These are phyloP conservation scores for Globisporangium alternatum DNA, from an alignment of 352 stramenopile species.

Conservation along the genomic window DNA sequence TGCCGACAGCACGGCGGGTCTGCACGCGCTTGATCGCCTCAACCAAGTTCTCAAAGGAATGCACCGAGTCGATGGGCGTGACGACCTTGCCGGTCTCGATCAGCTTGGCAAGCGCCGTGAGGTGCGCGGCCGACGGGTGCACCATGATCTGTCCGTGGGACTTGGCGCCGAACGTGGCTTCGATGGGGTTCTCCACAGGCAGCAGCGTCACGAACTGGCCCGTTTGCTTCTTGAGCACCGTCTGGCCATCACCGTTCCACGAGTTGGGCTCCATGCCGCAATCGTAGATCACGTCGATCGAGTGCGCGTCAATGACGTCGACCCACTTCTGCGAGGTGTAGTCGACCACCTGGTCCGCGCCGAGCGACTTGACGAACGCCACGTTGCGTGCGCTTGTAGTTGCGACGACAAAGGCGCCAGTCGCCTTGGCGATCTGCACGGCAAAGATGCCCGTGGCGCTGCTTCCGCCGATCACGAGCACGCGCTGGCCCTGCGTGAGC, in stretches of 20 bases:
- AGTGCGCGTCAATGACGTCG: constrained; percentile 31
- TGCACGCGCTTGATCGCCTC: constrained; percentile 42
- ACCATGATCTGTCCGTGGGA: constrained; percentile 11
- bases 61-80: constrained; percentile 21
- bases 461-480: constrained; percentile 53
- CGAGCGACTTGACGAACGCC: constrained; percentile 31
- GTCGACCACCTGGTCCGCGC: constrained; percentile 43
- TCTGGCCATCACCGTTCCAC: constrained; percentile 26
- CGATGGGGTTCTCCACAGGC: constrained; percentile 20
- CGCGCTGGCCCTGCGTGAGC: constrained; percentile 19
- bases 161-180: constrained; percentile 28
- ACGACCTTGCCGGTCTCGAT: constrained; percentile 36
- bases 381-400: constrained; percentile 36
- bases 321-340: constrained; percentile 46
- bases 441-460: constrained; percentile 46
- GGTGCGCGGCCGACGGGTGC: constrained; percentile 19
- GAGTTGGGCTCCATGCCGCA: constrained; percentile 28
- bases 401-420: constrained; percentile 26
- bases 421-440: constrained; percentile 50
- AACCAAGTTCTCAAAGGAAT: constrained; percentile 36
- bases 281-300: constrained; percentile 37
- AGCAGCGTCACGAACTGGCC: constrained; percentile 31
- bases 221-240: constrained; percentile 23
- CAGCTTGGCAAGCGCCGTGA: constrained; percentile 32
- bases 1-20: constrained; percentile 39